Percentiles rank a stretch among this genome's conserved stretches.
Evolutionary conservation across 352 stramenopile genomes (phyloP).

Genomic region (Phytophthora hybrid): DNA sequence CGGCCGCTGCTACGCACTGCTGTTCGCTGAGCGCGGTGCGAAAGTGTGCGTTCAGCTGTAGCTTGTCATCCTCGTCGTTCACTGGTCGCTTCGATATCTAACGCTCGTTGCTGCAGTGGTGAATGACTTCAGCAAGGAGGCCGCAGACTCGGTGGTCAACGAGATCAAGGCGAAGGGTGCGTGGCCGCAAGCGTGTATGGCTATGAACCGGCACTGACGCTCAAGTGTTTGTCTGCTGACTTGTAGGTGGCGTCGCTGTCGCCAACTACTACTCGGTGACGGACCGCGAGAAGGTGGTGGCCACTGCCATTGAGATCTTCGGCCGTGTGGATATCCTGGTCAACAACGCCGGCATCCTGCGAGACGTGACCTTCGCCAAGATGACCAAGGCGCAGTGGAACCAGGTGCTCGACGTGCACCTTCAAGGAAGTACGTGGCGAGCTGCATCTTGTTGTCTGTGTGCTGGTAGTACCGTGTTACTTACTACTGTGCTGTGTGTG

Average conservation of each 20-base stretch:
- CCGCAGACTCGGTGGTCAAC: constrained; percentile 75
- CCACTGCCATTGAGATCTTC: constrained; percentile 72
- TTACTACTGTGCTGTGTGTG: neutral
- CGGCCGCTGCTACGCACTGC: constrained; percentile 76
- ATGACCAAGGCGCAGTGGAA: constrained; percentile 93
- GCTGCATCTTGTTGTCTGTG: no score
- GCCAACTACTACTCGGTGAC: constrained; percentile 88
- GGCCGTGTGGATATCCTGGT: constrained; percentile 87
- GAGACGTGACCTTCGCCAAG: constrained; percentile 91
- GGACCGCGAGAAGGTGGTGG: constrained; percentile 86
- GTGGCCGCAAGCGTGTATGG: neutral
- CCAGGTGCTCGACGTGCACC: constrained; percentile 82
- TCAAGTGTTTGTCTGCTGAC: neutral
- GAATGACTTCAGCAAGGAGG: constrained; percentile 75
- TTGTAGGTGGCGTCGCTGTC: constrained; percentile 66
- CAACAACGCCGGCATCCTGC: constrained; percentile 96
- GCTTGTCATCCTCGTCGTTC: neutral
- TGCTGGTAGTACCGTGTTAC: neutral
- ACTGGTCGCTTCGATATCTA: neutral
- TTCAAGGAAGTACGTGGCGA: constrained; percentile 76
- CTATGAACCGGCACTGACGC: constrained; percentile 10
- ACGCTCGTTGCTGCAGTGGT: constrained; percentile 49
- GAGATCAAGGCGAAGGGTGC: constrained; percentile 82
- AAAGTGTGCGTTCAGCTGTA: constrained; percentile 72
- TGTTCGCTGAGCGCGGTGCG: constrained; percentile 77